A percentile compares a stretch with the other conserved stretches of the same genome.
Evolutionary conservation across 495 filamentous ascomycete species (phyloP).

Genomic region (Penicillium herquei): DNA sequence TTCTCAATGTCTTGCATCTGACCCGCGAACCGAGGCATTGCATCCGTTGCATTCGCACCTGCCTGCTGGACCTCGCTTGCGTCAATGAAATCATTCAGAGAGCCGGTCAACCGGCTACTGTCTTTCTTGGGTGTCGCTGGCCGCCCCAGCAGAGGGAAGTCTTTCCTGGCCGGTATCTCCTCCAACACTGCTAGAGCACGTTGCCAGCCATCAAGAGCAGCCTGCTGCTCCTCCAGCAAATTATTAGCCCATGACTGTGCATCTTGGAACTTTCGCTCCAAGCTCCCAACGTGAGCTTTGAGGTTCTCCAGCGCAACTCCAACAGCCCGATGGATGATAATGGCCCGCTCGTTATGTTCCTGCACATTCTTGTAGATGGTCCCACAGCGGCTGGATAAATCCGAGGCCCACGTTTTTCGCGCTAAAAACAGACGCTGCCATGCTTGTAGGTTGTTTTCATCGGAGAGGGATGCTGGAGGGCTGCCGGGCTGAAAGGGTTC

Average conservation of each 20-base stretch:
- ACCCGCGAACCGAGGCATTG: constrained; percentile 52
- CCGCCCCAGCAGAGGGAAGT: constrained; percentile 52
- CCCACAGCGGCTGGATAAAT: constrained; percentile 61
- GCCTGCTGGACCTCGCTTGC: constrained; percentile 63
- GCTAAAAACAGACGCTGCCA: constrained; percentile 80
- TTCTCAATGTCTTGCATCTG: constrained; percentile 52
- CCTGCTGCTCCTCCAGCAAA: constrained; percentile 67
- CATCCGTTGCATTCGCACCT: constrained; percentile 45
- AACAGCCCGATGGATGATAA: constrained; percentile 68
- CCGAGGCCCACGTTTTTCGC: constrained; percentile 70
- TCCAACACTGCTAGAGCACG: constrained; percentile 60
- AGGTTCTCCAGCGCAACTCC: constrained; percentile 80
- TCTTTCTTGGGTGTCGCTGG: constrained; percentile 44
- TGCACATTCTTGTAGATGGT: constrained; percentile 54
- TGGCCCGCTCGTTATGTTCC: constrained; percentile 60
- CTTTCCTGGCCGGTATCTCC: constrained; percentile 58
- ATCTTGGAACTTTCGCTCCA: constrained; percentile 72
- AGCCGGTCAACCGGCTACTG: constrained; percentile 36
- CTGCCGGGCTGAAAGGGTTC: constrained; percentile 54
- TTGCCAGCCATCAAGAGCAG: constrained; percentile 66
- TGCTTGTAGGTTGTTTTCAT: constrained; percentile 70
- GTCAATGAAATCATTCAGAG: constrained; percentile 73
- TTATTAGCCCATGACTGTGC: constrained; percentile 71
- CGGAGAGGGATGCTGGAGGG: constrained; percentile 70
- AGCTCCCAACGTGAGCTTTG: constrained; percentile 67